phyloP scores from a whole-genome alignment of 192 early-diverging fungal species.

The Entophlyctis luteolus region DNA sequence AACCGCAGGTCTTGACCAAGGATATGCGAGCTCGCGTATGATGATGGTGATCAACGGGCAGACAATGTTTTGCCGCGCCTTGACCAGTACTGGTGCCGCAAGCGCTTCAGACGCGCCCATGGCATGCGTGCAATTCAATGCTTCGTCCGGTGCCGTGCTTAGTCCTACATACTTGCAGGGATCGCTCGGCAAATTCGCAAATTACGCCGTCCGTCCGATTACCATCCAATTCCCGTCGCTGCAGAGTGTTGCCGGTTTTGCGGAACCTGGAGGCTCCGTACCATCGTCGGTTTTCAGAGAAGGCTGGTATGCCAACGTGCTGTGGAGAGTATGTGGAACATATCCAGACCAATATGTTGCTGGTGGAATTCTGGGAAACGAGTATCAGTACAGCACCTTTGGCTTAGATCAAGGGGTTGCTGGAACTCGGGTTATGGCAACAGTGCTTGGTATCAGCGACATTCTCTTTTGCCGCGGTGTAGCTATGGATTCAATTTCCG shows the following conservation, averaged over 20 bases:
- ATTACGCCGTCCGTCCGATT: not conserved
- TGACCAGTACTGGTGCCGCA: not conserved
- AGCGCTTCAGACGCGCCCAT: not conserved
- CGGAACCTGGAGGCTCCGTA: not conserved
- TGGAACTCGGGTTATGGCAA: slow-evolving; percentile 10
- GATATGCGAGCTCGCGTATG: not conserved
- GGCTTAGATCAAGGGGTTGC: slow-evolving; percentile 9
- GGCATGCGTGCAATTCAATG: slow-evolving; percentile 15
- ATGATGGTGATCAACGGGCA: not conserved
- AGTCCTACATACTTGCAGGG: slow-evolving; percentile 4
- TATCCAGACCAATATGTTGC: slow-evolving; percentile 16
- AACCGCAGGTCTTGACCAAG: slow-evolving; percentile 15
- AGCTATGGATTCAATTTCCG: not conserved
- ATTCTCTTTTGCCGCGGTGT: slow-evolving; percentile 13
- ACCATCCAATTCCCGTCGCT: not conserved
- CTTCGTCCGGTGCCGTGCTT: not conserved
- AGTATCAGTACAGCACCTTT: slow-evolving; percentile 3
- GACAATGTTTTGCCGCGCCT: slow-evolving; percentile 18
- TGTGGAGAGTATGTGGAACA: slow-evolving; percentile 12
- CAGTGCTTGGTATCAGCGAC: slow-evolving; percentile 4
- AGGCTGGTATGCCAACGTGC: slow-evolving; percentile 6
- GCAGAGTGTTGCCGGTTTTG: not conserved
- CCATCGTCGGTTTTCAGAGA: not conserved
- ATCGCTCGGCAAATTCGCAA: not conserved
- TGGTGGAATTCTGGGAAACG: slow-evolving; percentile 9